Base-by-base conservation (phyloP, 148 eudicot species). In the Bassia scoparia region DNA sequence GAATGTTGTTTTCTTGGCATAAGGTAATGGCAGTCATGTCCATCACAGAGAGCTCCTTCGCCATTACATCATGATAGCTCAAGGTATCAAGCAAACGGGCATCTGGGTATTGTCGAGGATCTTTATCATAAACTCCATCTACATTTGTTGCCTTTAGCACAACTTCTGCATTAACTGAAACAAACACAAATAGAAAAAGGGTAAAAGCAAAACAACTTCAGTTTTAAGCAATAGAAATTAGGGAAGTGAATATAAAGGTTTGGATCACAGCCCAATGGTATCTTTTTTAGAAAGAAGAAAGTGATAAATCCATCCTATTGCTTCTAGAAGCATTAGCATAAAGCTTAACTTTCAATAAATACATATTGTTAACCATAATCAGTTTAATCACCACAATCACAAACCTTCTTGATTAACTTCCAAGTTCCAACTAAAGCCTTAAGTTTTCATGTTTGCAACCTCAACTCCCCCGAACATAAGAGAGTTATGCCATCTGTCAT, bases 1-100 rank as follows among this genome's bases (percentile, higher is more conserved):
- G 97, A 78, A 95, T 92, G 56, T 95, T 87, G 74, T 95, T 95
- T 71, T 95, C 99, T 78, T 95, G 96, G 87, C 97, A 95, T 85
- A 95, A 82, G 38, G 99, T 95, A 77, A 95, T 88, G 73, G 97
- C 99, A 43, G 99, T 95, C 94, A 95, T 46, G 78, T 95, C 99
- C 99, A 95, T 95, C 50, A 95, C 99, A 24, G 90, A 86, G 54
- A 95, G 96, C 73, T 95, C 97, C 82, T 80, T 87, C 38, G 92
- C 87, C 49, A 71, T 87, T 69, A 95, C 99, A 41, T 95, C 99
- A 24, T 95, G 99, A 80, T 95, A 95, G 53, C 96, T 92, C 14
- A 92, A 75, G 61, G 81, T 80, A 67, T 95, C 97, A 34, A 88
- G 92, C 59, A 95, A 83, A 60, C 75, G 77, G 31, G 99, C 99